These are phyloP conservation scores for Nitzschia inconspicua DNA, from an alignment of 108 stramenopile species.

Conservation along the genomic window DNA sequence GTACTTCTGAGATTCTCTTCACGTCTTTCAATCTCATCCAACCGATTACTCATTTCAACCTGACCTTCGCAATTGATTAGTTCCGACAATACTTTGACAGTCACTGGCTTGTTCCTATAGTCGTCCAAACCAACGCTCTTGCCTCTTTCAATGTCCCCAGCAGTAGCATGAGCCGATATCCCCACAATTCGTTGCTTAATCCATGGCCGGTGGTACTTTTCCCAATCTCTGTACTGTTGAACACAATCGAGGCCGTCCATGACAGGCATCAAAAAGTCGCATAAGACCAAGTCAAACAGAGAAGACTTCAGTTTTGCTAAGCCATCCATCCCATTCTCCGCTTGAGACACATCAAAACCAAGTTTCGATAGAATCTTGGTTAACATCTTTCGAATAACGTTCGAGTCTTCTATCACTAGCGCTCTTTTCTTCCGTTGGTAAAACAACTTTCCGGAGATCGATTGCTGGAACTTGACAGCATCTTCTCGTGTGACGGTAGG, in stretches of 20 bases:
- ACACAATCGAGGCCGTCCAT: constrained; percentile 79
- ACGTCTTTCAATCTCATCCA: constrained; percentile 11
- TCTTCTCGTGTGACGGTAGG: constrained; percentile 1
- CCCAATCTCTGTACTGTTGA: constrained; percentile 64
- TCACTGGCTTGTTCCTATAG: constrained; percentile 50
- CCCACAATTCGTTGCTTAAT: constrained; percentile 47
- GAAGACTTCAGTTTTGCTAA: constrained; percentile 40
- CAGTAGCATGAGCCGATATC: constrained; percentile 55
- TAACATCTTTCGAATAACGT: constrained; percentile 57
- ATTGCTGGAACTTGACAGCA: background rate
- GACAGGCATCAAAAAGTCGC: constrained; percentile 81
- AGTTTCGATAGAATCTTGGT: constrained; percentile 40
- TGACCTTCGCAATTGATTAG: constrained; percentile 17
- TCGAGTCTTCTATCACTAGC: constrained; percentile 62
- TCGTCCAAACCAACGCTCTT: constrained; percentile 52
- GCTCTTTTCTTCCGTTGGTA: constrained; percentile 32
- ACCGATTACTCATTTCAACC: background rate
- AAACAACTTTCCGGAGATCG: background rate
- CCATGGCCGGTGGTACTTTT: constrained; percentile 36
- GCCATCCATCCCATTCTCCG: constrained; percentile 69
- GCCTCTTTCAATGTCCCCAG: constrained; percentile 40
- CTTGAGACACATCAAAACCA: constrained; percentile 58
- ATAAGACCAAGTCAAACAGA: constrained; percentile 24
- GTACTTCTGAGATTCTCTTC: background rate
- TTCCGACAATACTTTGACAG: constrained; percentile 37